phyloP scores from a whole-genome alignment of 495 filamentous ascomycete genomes.

The Penicillium samsonianum region DNA sequence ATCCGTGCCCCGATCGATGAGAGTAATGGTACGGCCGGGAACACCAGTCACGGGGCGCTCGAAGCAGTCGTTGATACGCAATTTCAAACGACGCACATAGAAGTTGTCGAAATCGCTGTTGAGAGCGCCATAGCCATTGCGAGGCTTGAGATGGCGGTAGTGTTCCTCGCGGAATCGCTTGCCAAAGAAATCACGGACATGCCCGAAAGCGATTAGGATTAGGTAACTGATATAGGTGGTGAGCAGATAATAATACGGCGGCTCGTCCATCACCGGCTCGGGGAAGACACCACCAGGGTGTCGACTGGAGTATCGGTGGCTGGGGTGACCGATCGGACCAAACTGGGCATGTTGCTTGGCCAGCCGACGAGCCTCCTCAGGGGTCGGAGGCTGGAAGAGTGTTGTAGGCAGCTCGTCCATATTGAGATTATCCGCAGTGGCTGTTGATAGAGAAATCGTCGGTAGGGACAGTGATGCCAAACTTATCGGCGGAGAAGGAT shows the following conservation, averaged over 20 bases:
- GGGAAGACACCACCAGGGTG: conserved; percentile 76
- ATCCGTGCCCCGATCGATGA: conserved; percentile 83
- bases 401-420: conserved; percentile 75
- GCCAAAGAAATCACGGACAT: conserved; percentile 96
- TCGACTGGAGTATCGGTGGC: conserved; percentile 83
- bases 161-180: conserved; percentile 84
- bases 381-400: conserved; percentile 87
- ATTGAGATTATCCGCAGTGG: conserved; percentile 74
- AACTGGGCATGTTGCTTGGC: conserved; percentile 88
- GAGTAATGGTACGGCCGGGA: conserved; percentile 88
- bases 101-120: conserved; percentile 99
- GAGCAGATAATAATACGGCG: conserved; percentile 92
- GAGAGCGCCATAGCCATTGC: conserved; percentile 91
- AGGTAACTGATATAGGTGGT: conserved; percentile 98
- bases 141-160: conserved; percentile 79
- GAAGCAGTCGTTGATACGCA: conserved; percentile 96
- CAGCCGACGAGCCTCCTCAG: conserved; percentile 73
- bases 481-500: conserved; percentile 63
- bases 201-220: conserved; percentile 91
- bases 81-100: conserved; percentile 88
- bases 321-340: conserved; percentile 75
- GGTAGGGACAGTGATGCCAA: conserved; percentile 78
- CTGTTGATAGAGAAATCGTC: conserved; percentile 89
- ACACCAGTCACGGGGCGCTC: conserved; percentile 89
- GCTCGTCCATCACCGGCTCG: conserved; percentile 89